Evolutionary conservation across 1,139 yeast genomes (phyloP).

Genomic region (Yamadazyma trypodendri): DNA sequence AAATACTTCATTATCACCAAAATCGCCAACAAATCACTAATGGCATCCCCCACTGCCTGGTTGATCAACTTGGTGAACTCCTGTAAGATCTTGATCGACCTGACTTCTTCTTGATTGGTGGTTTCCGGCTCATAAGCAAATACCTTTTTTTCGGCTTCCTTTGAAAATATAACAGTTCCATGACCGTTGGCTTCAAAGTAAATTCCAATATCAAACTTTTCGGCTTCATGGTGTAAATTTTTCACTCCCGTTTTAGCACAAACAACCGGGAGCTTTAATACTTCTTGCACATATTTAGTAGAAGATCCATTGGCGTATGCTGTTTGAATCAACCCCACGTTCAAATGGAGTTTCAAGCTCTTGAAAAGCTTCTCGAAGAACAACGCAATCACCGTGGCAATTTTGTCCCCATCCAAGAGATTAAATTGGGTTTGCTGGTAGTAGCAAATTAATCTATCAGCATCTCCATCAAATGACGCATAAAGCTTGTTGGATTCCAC

Average conservation of each 20-base stretch:
- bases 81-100: conserved; percentile 52
- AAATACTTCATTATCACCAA: conserved; percentile 62
- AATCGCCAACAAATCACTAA: conserved; percentile 81
- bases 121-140: conserved; percentile 22
- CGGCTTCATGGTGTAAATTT: conserved; percentile 88
- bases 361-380: conserved; percentile 56
- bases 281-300: conserved; percentile 64
- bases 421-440: conserved; percentile 58
- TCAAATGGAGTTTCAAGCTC: conserved; percentile 37
- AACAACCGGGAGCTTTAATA: conserved; percentile 71
- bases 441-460: conserved; percentile 90
- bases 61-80: conserved; percentile 72
- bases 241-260: conserved; percentile 97
- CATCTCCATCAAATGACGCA: conserved; percentile 96
- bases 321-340: conserved; percentile 90
- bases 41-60: conserved; percentile 97
- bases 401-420: conserved; percentile 90
- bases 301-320: conserved; percentile 97
- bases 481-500: conserved; percentile 48
- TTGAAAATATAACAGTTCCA: conserved; percentile 87
- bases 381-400: conserved; percentile 78
- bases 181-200: conserved; percentile 99
- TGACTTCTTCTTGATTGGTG: conserved; percentile 23
- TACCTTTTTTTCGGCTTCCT: conserved; percentile 45
- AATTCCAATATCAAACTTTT: conserved; percentile 81